A percentile compares a stretch with the other conserved stretches of the same genome.
Evolutionary conservation across 2,329 filamentous ascomycete species (phyloP).

Genomic region (Pseudogymnoascus sp.): DNA sequence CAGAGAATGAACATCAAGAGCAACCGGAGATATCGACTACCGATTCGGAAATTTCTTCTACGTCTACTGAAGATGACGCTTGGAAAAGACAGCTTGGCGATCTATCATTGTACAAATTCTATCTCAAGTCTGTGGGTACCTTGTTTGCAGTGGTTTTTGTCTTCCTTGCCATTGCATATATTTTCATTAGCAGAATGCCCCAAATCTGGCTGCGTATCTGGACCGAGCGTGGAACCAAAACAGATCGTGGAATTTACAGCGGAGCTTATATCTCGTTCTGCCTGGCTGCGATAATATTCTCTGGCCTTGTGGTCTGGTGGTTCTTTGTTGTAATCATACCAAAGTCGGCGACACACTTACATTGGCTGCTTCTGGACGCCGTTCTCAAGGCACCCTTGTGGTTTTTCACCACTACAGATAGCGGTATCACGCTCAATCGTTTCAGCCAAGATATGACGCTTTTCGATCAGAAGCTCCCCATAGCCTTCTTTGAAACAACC

Average conservation of each 20-base stretch:
- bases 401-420: conserved; percentile 38
- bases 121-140: background rate
- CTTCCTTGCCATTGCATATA: background rate
- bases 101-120: background rate
- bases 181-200: background rate
- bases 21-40: background rate
- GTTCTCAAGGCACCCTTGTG: conserved; percentile 35
- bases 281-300: background rate
- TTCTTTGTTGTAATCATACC: background rate
- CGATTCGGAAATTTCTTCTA: background rate
- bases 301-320: background rate
- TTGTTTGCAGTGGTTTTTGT: background rate
- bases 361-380: conserved; percentile 39
- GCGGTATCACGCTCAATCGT: conserved; percentile 35
- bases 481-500: background rate
- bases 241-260: background rate
- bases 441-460: conserved; percentile 38
- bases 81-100: background rate
- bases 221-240: background rate
- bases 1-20: background rate
- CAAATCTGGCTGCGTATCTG: background rate
- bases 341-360: conserved; percentile 18
- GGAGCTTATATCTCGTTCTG: background rate
- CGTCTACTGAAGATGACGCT: background rate
- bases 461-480: conserved; percentile 24